phyloP scores from a whole-genome alignment of 306 rosid species.

The Nissolia schottii region DNA sequence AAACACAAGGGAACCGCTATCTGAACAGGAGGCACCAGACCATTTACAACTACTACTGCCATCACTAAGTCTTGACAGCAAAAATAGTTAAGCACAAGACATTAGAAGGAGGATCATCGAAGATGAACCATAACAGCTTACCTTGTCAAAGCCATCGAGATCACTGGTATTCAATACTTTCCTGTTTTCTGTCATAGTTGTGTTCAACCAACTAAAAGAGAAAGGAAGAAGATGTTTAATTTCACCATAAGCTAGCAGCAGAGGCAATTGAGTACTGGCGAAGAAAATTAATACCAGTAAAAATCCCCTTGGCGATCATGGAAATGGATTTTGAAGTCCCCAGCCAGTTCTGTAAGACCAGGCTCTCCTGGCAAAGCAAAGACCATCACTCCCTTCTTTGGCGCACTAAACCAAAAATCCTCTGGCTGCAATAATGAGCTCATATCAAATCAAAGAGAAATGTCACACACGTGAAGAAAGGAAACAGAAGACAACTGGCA shows the following conservation, averaged over 20 bases:
- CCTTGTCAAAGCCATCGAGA: conserved; percentile 98
- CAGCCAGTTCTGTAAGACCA: conserved; percentile 82
- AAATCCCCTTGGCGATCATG: conserved; percentile 98
- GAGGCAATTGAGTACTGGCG: background rate
- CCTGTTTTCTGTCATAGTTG: conserved; percentile 88
- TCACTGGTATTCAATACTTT: conserved; percentile 66
- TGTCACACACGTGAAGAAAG: background rate
- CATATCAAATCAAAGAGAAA: conserved; percentile 18
- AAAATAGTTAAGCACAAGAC: background rate
- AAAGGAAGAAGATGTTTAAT: conserved; percentile 29
- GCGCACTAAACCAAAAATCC: conserved; percentile 94
- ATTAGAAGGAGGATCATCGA: background rate
- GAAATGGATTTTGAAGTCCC: conserved; percentile 95
- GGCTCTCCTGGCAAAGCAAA: conserved; percentile 98
- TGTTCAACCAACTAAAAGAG: conserved; percentile 79
- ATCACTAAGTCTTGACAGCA: background rate
- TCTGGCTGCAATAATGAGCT: conserved; percentile 60
- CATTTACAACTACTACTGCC: background rate
- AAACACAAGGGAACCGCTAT: background rate
- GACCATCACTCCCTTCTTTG: conserved; percentile 98
- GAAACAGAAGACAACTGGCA: background rate
- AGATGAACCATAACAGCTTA: conserved; percentile 13
- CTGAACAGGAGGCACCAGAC: conserved; percentile 14
- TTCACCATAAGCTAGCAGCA: background rate
- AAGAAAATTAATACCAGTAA: conserved; percentile 57